phyloP scores from a whole-genome alignment of 1,139 yeast species.

The Sugiyamaella japonica region DNA sequence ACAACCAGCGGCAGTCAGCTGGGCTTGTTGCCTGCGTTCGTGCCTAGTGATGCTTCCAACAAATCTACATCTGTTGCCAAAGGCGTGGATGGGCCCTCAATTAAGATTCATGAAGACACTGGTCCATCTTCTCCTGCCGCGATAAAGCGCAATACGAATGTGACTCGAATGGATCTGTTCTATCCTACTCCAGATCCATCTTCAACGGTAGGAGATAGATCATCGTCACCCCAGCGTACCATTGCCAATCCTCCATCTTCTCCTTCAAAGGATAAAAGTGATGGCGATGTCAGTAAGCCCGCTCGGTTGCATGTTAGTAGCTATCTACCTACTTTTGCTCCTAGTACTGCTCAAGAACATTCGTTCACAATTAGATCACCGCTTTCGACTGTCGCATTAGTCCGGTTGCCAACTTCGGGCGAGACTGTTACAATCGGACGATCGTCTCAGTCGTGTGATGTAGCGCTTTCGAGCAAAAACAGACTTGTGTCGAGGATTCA shows the following conservation, averaged over 20 bases:
- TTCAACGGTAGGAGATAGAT: constrained; percentile 26
- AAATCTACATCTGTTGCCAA: background rate
- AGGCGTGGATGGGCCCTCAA: constrained; percentile 11
- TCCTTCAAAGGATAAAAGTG: constrained; percentile 11
- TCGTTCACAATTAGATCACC: constrained; percentile 35
- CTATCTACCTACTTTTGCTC: constrained; percentile 23
- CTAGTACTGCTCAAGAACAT: constrained; percentile 25
- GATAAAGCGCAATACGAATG: background rate
- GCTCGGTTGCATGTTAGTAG: background rate
- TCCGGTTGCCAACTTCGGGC: constrained; percentile 39
- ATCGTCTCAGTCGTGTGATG: constrained; percentile 62
- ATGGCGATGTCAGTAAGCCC: background rate
- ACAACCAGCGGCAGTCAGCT: background rate
- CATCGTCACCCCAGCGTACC: constrained; percentile 28
- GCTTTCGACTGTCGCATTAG: constrained; percentile 36
- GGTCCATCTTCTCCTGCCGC: constrained; percentile 19
- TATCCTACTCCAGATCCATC: constrained; percentile 38
- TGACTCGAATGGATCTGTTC: constrained; percentile 18
- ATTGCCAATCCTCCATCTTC: constrained; percentile 5
- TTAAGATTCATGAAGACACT: constrained; percentile 25
- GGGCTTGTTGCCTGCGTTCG: constrained; percentile 30
- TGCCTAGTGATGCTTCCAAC: constrained; percentile 19
- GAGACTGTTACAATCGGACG: constrained; percentile 54
- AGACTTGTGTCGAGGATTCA: constrained; percentile 71
- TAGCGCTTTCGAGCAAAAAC: constrained; percentile 54